Evolutionary conservation across 2,329 filamentous ascomycete genomes (phyloP), one percentile per base, ranked within the genome.

Genomic region (Colletotrichum tropicicola): DNA sequence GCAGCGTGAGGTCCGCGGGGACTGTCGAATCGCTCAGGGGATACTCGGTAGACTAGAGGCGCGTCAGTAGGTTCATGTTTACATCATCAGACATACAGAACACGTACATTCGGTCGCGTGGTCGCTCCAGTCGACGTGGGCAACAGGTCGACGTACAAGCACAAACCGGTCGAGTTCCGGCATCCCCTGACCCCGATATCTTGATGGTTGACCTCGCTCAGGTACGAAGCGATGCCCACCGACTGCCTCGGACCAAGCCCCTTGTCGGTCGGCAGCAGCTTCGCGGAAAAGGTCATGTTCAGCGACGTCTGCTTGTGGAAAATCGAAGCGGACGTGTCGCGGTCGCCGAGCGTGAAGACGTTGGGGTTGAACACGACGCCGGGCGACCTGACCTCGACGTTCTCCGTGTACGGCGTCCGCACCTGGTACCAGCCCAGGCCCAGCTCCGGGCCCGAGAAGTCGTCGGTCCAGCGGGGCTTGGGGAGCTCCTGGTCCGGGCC

Each of bases 311-410:
- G 73, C 59, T 75, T 75, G 5, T 69, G 70, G 7, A 75, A 60
- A 4, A 74, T 30, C 5, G 72, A 73, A 6, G 71, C 70, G 0
- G 73, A 71, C 2, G 70, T 73, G n/a, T 75, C 73, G 12, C 73
- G 65, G 35, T 75, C 73, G 17, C 70, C 70, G 12, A 74, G 64
- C 0, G 69, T 69, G 39, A 70, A 74, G 12, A 73, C 71, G 21
- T 73, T 73, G 1, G 71, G 71, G 5, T 53, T 78, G 4, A 75
- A 73, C 39, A 77, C 74, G 4, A 83, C 23, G 15, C 60, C 65
- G 27, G 41, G 15, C 12, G 55, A 35, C 30, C 41, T 53, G n/a
- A 59, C 48, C 21, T 12, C 19, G 12, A 59, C 52, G 55, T 65
- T 60, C 43, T 57, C 25, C 23, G 60, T 60, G 9, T 67, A 67